Base-by-base conservation (phyloP, 805 yeast genomes). In the Spencermartinsiella europaea region DNA sequence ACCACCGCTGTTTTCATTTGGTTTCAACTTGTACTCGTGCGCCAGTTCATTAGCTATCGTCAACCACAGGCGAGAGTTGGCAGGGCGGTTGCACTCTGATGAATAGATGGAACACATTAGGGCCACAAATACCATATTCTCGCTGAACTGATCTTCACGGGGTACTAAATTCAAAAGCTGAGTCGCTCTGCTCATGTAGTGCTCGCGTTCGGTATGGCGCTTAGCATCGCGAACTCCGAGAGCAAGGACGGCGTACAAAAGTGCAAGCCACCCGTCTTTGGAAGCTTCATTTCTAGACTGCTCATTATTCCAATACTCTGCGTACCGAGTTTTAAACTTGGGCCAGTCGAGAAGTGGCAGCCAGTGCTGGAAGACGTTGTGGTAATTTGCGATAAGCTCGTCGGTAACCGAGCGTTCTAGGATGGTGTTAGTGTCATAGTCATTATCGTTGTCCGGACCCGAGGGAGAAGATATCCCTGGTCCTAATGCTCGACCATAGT, bases 321-420 rank as follows among this genome's bases (percentile, higher is more conserved):
- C 58, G 41, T 40, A 37, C 17, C 44, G 42, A 16, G 44, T 42
- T 7, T 45, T 37, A 36, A 59, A 57, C 8, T 46, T 45, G 2
- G 46, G 50, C 63, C 63, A 59, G 38, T 57, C 59, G 15, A 58
- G 46, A 21, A 54, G 47, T 1, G 63, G 63, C 37, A 57, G 42
- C 61, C 60, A 59, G 12, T 48, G 49, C 38, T 59, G 61, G 45
- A 54, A 45, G 25, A 52, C 44, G 33, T 48, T 47, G 40, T 38
- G 44, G 38, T 57, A 59, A 22, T 41, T 44, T 15, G 46, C 44
- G 31, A 59, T 20, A 34, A 59, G 51, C 14, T 20, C 36, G 19
- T 46, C 46, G 15, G 54, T 55, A 7, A 45, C 46, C 7, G 50
- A 46, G 22, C 22, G 15, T 17, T 15, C 40, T 7, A 20, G 21